Evolutionary conservation across 2,329 filamentous ascomycete species (phyloP), one percentile per base, ranked within the genome.

Genomic region (Fusarium ramigenum): DNA sequence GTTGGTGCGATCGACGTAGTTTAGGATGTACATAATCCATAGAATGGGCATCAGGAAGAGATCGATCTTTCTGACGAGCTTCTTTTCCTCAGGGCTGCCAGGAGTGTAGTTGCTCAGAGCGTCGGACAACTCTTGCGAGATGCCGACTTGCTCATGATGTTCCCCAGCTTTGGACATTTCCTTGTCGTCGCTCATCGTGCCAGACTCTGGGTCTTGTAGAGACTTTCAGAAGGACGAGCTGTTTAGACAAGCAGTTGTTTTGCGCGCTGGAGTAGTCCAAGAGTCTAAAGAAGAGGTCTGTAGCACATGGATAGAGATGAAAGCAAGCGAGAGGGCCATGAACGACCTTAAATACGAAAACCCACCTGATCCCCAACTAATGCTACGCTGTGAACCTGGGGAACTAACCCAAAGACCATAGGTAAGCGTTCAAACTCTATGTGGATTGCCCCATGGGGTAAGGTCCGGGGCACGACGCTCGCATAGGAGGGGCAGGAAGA

Each of bases 171-270:
- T 52, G 32, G 49, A 6, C 12, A 37, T 52, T 19, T 52, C 32
- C 12, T 52, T 9, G 8, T 52, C 32, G 18, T 25, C 16, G n/a
- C 3, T 25, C 49, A 52, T 52, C 1, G 4, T 25, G 32, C 12
- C 6, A 16, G 16, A 21, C n/a, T 52, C n/a, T 19, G 6, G 5
- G 8, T 4, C 12, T 21, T 23, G 6, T 0, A 19, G 3, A 25
- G n/a, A 36, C n/a, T 37, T 16, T 21, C 9, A 25, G 49, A 37
- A 52, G 12, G n/a, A 4, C 11, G n/a, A 6, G 30, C 4, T 23
- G 5, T 15, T 9, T 14, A 7, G 10, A 4, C 3, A 52, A 4
- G 30, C n/a, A 50, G 4, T 15, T 9, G 28, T 28, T 8, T 11
- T 19, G 18, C 2, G 32, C 36, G 8, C n/a, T 15, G 3, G 8